phyloP scores from a whole-genome alignment of 2,329 filamentous ascomycete genomes.

The Blastomyces gilchristii region DNA sequence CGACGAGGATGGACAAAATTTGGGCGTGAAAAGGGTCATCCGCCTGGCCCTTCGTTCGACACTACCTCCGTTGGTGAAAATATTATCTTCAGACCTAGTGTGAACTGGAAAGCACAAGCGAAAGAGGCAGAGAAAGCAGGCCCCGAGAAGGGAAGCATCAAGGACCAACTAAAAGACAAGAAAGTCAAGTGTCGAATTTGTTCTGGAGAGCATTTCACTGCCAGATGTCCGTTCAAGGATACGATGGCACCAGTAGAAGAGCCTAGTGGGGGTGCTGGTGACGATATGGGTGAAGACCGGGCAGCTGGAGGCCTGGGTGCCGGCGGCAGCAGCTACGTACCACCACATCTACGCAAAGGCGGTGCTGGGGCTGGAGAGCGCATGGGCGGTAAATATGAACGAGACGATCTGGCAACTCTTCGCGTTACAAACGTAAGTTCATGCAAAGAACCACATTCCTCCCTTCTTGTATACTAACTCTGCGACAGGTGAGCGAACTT shows the following conservation, averaged over 20 bases:
- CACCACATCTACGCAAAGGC: conserved; percentile 75
- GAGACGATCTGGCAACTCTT: conserved; percentile 91
- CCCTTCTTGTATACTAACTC: conserved; percentile 11
- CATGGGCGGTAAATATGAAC: conserved; percentile 88
- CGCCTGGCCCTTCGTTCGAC: conserved; percentile 69
- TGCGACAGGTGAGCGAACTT: conserved; percentile 74
- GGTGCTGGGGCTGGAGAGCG: conserved; percentile 57
- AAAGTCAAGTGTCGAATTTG: conserved; percentile 99
- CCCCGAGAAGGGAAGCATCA: conserved; percentile 51
- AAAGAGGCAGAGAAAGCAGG: conserved; percentile 52
- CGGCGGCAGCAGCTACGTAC: conserved; percentile 79
- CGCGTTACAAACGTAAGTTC: conserved; percentile 88
- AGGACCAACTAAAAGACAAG: conserved; percentile 79
- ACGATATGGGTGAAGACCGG: conserved; percentile 38
- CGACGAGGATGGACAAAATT: conserved; percentile 92
- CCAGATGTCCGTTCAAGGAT: conserved; percentile 98
- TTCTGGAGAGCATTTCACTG: conserved; percentile 97
- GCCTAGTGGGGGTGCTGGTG: conserved; percentile 25
- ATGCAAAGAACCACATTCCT: conserved; percentile 2
- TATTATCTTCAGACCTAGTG: conserved; percentile 87
- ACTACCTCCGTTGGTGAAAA: conserved; percentile 95
- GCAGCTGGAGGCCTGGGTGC: conserved; percentile 46
- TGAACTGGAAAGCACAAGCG: conserved; percentile 89
- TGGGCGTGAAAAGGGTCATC: conserved; percentile 76
- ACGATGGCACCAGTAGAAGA: conserved; percentile 72